A percentile compares a stretch with the other conserved stretches of the same genome.
Conservation (phyloP, 2,329 filamentous ascomycete species). For the Pochonia chlamydosporia region DNA sequence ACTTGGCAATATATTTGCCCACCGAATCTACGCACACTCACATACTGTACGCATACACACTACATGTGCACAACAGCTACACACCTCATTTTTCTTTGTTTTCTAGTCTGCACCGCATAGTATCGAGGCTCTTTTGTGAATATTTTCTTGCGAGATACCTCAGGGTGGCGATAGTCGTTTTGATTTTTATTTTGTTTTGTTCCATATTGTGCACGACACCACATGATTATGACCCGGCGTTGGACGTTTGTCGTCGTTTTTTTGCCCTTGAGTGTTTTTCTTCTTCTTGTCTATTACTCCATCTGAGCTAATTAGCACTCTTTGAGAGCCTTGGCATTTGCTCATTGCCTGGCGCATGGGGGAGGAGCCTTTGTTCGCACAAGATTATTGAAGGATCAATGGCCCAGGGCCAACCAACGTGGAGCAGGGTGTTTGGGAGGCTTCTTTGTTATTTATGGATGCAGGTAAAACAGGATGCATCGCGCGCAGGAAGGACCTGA, state of each 20-base stretch:
- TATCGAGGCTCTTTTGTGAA: constrained; percentile 10
- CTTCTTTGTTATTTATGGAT: constrained; percentile 3
- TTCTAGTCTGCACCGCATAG: background rate
- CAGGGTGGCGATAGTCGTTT: constrained; percentile 14
- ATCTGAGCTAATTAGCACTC: constrained; percentile 3
- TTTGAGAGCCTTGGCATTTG: background rate
- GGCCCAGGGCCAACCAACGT: background rate
- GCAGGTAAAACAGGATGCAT: constrained; percentile 8
- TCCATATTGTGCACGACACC: constrained; percentile 10
- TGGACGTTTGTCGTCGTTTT: constrained; percentile 14
- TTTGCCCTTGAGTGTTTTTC: background rate
- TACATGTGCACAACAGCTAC: no score
- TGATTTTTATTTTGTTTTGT: no score
- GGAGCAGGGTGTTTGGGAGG: constrained; percentile 1
- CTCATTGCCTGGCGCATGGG: background rate
- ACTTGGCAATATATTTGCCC: background rate
- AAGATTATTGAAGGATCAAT: background rate
- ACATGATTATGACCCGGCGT: constrained; percentile 22
- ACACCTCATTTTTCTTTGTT: background rate
- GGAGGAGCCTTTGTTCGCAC: background rate
- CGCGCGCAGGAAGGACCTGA: constrained; percentile 3
- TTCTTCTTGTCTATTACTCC: background rate
- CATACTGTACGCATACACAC: constrained; percentile 9
- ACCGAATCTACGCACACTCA: background rate
- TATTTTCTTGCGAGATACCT: constrained; percentile 24